Conservation (phyloP, 2,329 filamentous ascomycete species). For the Atkinsonella hypoxylon region DNA sequence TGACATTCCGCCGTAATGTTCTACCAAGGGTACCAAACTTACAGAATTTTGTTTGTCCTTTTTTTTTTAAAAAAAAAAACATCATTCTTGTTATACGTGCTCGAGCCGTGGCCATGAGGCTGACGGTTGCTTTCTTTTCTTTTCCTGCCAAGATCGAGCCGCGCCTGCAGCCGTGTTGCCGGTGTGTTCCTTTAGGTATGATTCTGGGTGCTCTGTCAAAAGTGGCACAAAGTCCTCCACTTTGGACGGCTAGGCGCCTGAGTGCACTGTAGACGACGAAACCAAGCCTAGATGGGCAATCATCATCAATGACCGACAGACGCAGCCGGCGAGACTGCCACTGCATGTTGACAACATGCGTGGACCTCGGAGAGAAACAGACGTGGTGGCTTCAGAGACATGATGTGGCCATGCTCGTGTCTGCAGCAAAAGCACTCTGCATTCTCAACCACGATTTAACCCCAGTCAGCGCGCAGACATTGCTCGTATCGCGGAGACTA, state of each 20-base stretch:
- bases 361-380: background rate
- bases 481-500: background rate
- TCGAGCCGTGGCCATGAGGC: background rate
- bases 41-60: background rate
- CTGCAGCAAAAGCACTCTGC: background rate
- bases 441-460: background rate
- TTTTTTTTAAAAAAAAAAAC: too few species aligned
- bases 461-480: background rate
- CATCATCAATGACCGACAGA: background rate
- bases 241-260: background rate
- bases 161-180: background rate
- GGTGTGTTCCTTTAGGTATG: background rate
- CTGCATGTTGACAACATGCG: background rate
- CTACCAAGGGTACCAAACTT: background rate
- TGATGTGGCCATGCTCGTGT: background rate
- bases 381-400: background rate
- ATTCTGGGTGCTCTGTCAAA: background rate
- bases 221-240: background rate
- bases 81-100: background rate
- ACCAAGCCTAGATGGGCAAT: background rate
- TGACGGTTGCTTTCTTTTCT: background rate
- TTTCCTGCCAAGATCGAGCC: background rate
- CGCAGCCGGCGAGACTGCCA: background rate
- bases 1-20: background rate
- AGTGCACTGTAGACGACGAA: background rate